phyloP scores from a whole-genome alignment of 805 yeast genomes.

The Saccharomycopsis javanensis region DNA sequence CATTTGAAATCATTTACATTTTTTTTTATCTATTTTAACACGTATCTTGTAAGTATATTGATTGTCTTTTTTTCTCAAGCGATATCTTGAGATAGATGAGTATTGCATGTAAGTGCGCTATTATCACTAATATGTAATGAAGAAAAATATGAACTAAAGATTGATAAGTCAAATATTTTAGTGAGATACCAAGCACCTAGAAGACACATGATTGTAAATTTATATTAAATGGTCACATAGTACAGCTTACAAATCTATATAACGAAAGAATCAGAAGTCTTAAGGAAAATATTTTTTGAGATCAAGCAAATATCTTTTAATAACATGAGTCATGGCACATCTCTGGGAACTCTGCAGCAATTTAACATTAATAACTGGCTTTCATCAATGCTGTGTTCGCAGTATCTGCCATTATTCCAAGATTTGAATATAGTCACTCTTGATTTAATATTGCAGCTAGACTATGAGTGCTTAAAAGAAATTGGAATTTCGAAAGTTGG shows the following conservation, averaged over 20 bases:
- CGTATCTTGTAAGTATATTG: not conserved
- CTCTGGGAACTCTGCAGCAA: slow-evolving; percentile 1
- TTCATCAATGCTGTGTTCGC: slow-evolving; percentile 15
- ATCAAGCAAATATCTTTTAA: not conserved
- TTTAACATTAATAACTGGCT: slow-evolving; percentile 14
- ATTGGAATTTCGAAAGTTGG: slow-evolving; percentile 74
- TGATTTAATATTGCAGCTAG: slow-evolving; percentile 27
- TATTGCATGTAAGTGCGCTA: not conserved
- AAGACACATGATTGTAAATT: no score
- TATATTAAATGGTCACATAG: no score
- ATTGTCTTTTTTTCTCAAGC: no score
- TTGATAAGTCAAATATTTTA: not conserved
- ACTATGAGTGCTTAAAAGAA: slow-evolving; percentile 54
- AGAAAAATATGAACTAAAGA: not conserved
- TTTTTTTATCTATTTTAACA: not conserved
- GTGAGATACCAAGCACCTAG: no score
- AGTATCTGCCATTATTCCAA: slow-evolving; percentile 12
- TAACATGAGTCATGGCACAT: not conserved
- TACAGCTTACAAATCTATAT: no score
- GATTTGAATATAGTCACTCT: slow-evolving; percentile 12
- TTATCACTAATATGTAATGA: not conserved
- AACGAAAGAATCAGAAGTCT: no score
- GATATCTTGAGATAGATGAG: no score
- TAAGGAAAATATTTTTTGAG: not conserved
- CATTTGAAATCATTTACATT: no score